Evolutionary conservation across 352 stramenopile species (phyloP).

Genomic region (Vaucheria bursata): DNA sequence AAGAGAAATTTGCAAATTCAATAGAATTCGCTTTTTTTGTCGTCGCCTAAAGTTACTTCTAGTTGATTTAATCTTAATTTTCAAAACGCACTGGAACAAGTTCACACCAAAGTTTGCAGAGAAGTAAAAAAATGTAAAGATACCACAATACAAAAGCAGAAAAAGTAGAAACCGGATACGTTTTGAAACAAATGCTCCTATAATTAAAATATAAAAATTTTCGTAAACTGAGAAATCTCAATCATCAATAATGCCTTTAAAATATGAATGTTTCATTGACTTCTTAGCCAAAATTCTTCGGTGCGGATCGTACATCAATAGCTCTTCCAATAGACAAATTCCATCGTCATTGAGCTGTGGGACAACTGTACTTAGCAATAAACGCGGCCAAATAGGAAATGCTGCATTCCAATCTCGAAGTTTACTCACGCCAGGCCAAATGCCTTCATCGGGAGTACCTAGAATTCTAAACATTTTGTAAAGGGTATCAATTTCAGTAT

Average conservation of each 20-base stretch:
- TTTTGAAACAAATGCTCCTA: neutral
- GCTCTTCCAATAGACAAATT: constrained; percentile 68
- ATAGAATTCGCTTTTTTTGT: too few relatives aligned
- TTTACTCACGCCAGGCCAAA: constrained; percentile 90
- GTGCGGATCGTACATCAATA: constrained; percentile 73
- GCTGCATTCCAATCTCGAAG: constrained; percentile 93
- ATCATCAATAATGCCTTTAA: constrained; percentile 54
- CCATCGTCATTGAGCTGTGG: constrained; percentile 58
- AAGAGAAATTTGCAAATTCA: too few relatives aligned
- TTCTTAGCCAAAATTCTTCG: constrained; percentile 81
- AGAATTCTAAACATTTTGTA: constrained; percentile 95
- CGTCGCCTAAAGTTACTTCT: too few relatives aligned
- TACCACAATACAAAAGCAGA: neutral
- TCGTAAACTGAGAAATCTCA: neutral
- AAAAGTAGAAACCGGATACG: neutral
- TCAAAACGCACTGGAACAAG: too few relatives aligned
- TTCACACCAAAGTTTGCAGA: too few relatives aligned
- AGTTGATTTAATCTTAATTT: too few relatives aligned
- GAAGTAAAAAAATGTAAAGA: too few relatives aligned
- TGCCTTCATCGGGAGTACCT: constrained; percentile 87
- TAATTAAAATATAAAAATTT: too few relatives aligned
- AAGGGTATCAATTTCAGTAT: constrained; percentile 97
- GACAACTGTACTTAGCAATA: constrained; percentile 61
- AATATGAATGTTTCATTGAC: constrained; percentile 92
- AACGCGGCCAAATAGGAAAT: constrained; percentile 93